These are phyloP conservation scores for Amanita muscaria DNA, from an alignment of 768 basidiomycete genomes.

Conservation along the genomic window DNA sequence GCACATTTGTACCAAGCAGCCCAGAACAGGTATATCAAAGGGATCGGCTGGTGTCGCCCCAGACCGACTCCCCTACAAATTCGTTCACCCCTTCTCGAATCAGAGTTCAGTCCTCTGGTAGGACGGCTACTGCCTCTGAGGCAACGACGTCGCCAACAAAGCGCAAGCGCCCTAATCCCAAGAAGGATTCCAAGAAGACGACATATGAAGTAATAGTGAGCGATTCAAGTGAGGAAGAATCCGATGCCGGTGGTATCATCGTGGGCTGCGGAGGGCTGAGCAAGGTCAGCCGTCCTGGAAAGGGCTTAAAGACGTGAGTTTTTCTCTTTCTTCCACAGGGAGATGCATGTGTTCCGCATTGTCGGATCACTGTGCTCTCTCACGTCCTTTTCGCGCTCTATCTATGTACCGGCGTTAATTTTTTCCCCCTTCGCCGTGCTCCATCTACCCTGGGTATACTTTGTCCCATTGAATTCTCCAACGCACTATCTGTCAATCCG, in stretches of 20 bases:
- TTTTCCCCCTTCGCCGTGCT: too few species aligned
- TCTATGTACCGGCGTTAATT: too few species aligned
- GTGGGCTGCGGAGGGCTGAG: constrained; percentile 40
- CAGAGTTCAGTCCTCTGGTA: constrained; percentile 4
- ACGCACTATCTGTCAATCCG: too few species aligned
- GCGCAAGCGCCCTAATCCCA: constrained; percentile 19
- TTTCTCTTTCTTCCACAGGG: background rate
- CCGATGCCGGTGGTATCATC: constrained; percentile 32
- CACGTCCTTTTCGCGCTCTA: too few species aligned
- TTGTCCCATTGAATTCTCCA: too few species aligned
- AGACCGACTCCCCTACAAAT: background rate
- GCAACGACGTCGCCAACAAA: constrained; percentile 9
- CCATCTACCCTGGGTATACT: too few species aligned
- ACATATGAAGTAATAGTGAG: constrained; percentile 18
- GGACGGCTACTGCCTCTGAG: background rate
- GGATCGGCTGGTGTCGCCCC: background rate
- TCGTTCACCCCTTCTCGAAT: background rate
- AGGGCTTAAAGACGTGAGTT: constrained; percentile 32
- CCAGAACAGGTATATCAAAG: constrained; percentile 10
- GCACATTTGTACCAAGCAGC: background rate
- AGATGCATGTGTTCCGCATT: too few species aligned
- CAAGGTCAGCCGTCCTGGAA: constrained; percentile 23
- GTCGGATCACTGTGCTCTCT: too few species aligned
- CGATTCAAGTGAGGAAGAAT: constrained; percentile 34
- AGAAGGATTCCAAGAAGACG: constrained; percentile 13